Conservation (phyloP, 192 early-diverging fungal species). For the Dimargaris verticillata region DNA sequence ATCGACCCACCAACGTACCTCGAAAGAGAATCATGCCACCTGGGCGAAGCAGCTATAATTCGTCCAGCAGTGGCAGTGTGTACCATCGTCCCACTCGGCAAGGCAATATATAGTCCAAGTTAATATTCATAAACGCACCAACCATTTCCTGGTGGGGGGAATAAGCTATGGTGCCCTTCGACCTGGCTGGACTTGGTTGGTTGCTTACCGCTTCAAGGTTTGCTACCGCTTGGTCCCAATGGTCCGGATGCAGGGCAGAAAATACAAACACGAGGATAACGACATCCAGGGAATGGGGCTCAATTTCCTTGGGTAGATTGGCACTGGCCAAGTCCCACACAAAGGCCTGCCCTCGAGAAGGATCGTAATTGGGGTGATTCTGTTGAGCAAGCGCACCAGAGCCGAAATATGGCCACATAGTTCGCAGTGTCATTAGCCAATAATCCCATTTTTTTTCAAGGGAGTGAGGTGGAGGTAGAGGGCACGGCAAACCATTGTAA, state of each 20-base stretch:
- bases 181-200: too few relatives aligned
- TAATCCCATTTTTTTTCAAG: too few relatives aligned
- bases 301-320: slow-evolving; percentile 36
- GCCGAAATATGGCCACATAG: too few relatives aligned
- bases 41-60: slow-evolving; percentile 42
- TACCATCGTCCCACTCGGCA: not conserved
- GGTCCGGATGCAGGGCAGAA: slow-evolving; percentile 50
- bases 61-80: not conserved
- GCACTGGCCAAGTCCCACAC: slow-evolving; percentile 56
- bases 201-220: slow-evolving; percentile 35
- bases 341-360: slow-evolving; percentile 42
- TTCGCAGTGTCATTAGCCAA: too few relatives aligned
- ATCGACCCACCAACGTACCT: slow-evolving; percentile 12
- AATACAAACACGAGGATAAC: slow-evolving; percentile 69
- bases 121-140: too few relatives aligned
- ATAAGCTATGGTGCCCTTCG: too few relatives aligned
- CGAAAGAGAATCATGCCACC: slow-evolving; percentile 62
- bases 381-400: slow-evolving; percentile 16
- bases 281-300: slow-evolving; percentile 46
- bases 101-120: too few relatives aligned
- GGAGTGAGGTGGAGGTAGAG: too few relatives aligned
- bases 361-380: slow-evolving; percentile 37
- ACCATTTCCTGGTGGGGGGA: too few relatives aligned
- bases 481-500: too few relatives aligned
- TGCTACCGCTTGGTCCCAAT: slow-evolving; percentile 44